phyloP scores from a whole-genome alignment of 305 asterid species.

The Salvia sclarea region DNA sequence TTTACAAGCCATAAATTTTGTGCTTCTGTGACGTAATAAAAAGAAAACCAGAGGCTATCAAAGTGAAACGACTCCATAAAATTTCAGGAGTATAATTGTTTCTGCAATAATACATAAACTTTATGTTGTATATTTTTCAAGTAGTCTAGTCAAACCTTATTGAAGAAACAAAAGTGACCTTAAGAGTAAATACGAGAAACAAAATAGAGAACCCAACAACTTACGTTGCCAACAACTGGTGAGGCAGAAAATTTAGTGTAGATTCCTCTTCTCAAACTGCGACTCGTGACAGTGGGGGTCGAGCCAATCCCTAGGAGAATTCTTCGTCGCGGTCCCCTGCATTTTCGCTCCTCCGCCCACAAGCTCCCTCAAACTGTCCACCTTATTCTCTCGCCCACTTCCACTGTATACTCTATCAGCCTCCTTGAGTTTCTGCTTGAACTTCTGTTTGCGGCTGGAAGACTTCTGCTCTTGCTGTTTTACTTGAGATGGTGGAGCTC shows the following conservation, averaged over 20 bases:
- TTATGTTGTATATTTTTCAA: background rate
- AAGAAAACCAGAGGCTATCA: background rate
- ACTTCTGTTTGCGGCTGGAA: slow-evolving; percentile 63
- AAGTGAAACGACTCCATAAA: background rate
- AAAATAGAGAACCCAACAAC: background rate
- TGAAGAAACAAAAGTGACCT: slow-evolving; percentile 17
- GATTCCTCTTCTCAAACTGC: slow-evolving; percentile 62
- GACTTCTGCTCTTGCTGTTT: slow-evolving; percentile 63
- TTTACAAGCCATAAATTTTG: too few relatives aligned
- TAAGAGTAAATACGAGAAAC: background rate
- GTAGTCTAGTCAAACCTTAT: slow-evolving; percentile 20
- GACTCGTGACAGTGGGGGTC: slow-evolving; percentile 95
- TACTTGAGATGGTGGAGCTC: slow-evolving; percentile 83
- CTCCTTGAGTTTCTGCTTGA: slow-evolving; percentile 78
- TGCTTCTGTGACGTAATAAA: too few relatives aligned
- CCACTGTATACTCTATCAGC: slow-evolving; percentile 64
- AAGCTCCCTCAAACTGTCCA: slow-evolving; percentile 75
- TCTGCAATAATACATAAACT: slow-evolving; percentile 18
- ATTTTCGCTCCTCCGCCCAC: slow-evolving; percentile 72
- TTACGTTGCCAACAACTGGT: slow-evolving; percentile 8
- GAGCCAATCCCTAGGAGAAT: slow-evolving; percentile 78
- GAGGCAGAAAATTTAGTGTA: slow-evolving; percentile 23
- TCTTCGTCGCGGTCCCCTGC: slow-evolving; percentile 41
- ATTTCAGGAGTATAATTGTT: background rate
- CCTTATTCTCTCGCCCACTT: slow-evolving; percentile 76